Evolutionary conservation across 768 basidiomycete genomes (phyloP).

Genomic region (Kwoniella europaea): DNA sequence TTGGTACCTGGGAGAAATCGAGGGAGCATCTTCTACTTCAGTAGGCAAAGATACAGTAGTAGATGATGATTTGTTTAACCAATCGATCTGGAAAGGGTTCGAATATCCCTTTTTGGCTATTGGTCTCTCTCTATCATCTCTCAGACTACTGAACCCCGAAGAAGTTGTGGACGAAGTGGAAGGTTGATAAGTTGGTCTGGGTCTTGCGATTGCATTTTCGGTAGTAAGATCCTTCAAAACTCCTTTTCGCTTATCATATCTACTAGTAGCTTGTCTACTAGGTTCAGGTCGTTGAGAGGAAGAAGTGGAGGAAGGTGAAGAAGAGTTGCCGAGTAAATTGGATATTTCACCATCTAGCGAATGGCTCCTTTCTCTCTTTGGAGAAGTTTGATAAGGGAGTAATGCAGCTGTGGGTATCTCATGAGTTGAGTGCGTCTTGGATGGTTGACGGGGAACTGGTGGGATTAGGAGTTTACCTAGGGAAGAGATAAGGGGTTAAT

Average conservation of each 20-base stretch:
- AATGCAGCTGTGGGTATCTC: conserved; percentile 5
- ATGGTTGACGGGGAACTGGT: conserved; percentile 12
- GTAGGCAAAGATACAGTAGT: conserved; percentile 6
- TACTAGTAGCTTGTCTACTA: neutral
- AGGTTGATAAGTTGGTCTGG: neutral
- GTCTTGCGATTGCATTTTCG: neutral
- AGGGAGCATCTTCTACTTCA: conserved; percentile 17
- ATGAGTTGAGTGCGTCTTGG: neutral
- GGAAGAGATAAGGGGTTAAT: neutral
- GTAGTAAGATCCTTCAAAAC: neutral
- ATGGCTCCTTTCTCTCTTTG: neutral
- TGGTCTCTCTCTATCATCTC: neutral
- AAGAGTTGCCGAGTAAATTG: conserved; percentile 4
- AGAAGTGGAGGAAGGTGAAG: neutral
- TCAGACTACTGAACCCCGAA: neutral
- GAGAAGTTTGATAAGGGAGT: neutral
- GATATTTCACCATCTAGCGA: conserved; percentile 14
- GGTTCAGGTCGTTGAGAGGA: neutral
- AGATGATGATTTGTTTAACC: conserved; percentile 20
- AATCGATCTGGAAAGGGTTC: conserved; percentile 29
- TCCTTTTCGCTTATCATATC: neutral
- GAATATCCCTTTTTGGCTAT: neutral
- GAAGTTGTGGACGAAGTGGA: neutral
- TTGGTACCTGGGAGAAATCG: too few relatives aligned
- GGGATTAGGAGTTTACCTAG: conserved; percentile 32